Base-by-base conservation (phyloP, 768 basidiomycete species). In the Lactarius deliciosus region DNA sequence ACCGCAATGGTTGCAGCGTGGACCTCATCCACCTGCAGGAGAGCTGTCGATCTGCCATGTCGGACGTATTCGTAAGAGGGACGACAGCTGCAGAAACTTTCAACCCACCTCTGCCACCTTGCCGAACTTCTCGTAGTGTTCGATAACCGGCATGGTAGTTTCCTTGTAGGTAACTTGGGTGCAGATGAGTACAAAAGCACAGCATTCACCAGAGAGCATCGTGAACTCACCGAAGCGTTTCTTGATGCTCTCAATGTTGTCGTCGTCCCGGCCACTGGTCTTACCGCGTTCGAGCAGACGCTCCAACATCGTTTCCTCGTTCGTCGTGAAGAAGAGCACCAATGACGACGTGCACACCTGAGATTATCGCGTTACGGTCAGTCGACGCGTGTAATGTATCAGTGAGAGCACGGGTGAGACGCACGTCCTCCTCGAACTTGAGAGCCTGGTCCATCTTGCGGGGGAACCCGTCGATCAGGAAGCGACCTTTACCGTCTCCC, bases 371-470 rank as follows among this genome's bases (percentile, higher is more conserved):
- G 32, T 30, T 1, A 25, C 18, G 25, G 20, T 32, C 30, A 63
- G 30, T 2, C 47, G 18, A 41, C 50, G n/a, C 28, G 68, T 7
- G 45, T 11, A 54, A 34, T 36, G 30, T 25, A 45, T 25, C 43
- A 18, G 10, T 62, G 53, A 22, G 5, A 41, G 6, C 9, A 13
- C 16, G 25, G 25, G n/a, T 28, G 1, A 10, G 4, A 77, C 84
- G 63, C 70, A 94, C 96, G 57, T 87, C 82, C 71, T 91, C 81
- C 73, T 98, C 96, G 74, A 98, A 99, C 75, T 88, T 87, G 73
- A 89, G 67, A 0, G 96, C 96, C 78, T 99, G 97, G 75, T 99
- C 97, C 94, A 98, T 95, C 82, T 98, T 95, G 68, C 96, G 85
- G 63, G 96, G 97, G 79, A 98, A 98, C 1, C 96, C 97, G 69